Evolutionary conservation across 106 monocot species (phyloP).

Genomic region (Platanthera guangdongensis): DNA sequence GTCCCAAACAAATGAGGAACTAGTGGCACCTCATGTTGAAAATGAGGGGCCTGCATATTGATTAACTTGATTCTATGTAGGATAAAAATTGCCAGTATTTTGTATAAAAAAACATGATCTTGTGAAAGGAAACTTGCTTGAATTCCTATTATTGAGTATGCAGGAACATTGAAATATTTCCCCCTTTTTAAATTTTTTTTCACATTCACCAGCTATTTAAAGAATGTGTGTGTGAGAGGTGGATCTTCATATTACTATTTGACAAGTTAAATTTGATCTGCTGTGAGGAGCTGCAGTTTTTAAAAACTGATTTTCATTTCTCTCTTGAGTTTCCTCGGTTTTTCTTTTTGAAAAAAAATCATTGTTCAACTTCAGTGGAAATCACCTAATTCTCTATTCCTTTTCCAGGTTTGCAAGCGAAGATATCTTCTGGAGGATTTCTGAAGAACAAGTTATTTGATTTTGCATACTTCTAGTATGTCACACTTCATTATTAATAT

Average conservation of each 20-base stretch:
- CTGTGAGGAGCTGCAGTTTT: neutral
- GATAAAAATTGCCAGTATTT: no score
- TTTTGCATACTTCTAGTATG: slow-evolving; percentile 66
- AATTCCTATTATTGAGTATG: neutral
- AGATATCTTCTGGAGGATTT: slow-evolving; percentile 69
- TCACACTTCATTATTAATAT: neutral
- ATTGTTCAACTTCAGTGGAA: neutral
- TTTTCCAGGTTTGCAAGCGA: slow-evolving; percentile 53
- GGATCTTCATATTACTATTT: neutral
- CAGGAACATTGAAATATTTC: neutral
- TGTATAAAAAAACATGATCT: no score
- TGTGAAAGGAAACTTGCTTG: neutral
- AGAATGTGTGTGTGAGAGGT: neutral
- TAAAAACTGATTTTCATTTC: neutral
- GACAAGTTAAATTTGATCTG: neutral
- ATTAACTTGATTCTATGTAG: no score
- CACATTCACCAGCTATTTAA: neutral
- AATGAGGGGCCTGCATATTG: no score
- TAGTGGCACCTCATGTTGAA: no score
- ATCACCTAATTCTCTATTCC: neutral
- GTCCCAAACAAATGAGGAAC: no score
- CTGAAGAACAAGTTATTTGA: slow-evolving; percentile 69
- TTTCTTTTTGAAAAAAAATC: no score
- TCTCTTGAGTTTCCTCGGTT: neutral
- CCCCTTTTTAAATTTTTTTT: neutral